These are phyloP conservation scores for Fusarium sp. DNA, from an alignment of 2,329 filamentous ascomycete species.

Conservation along the genomic window DNA sequence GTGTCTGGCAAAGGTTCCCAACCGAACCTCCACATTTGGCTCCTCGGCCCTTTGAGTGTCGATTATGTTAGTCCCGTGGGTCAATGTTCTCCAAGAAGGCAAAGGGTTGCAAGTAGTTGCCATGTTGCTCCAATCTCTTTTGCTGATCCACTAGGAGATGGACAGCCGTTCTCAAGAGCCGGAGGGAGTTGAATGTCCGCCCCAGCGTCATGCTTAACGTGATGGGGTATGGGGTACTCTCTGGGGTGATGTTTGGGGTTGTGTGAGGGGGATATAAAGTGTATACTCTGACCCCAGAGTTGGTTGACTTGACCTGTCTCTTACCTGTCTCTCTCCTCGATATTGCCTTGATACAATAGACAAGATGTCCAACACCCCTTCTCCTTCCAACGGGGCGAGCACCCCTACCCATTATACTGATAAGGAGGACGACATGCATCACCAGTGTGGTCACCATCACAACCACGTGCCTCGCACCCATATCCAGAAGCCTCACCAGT, in stretches of 20 bases:
- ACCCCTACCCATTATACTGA: conserved; percentile 41
- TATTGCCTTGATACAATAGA: not conserved
- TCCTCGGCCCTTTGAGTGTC: conserved; percentile 24
- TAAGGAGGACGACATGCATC: conserved; percentile 29
- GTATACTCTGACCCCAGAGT: conserved; percentile 3
- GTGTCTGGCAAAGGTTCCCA: conserved; percentile 18
- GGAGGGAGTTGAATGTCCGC: conserved; percentile 13
- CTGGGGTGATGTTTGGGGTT: not conserved
- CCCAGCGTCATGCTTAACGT: conserved; percentile 18
- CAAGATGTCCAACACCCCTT: conserved; percentile 32
- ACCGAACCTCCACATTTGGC: conserved; percentile 23
- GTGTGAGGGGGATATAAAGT: conserved; percentile 20
- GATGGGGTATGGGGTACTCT: conserved; percentile 26
- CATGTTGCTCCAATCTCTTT: conserved; percentile 9
- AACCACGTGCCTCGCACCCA: conserved; percentile 22
- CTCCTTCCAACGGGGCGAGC: conserved; percentile 36
- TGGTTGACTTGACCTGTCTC: conserved; percentile 1
- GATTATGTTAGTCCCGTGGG: conserved; percentile 30
- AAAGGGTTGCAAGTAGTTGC: conserved; percentile 1
- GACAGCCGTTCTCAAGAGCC: conserved; percentile 9
- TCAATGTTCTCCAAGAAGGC: conserved; percentile 14
- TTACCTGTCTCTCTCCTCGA: not conserved
- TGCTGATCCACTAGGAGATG: conserved; percentile 18
- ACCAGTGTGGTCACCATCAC: conserved; percentile 24
- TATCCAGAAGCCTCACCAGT: conserved; percentile 44